Evolutionary conservation across 2,329 filamentous ascomycete genomes (phyloP), one percentile per base, ranked within the genome.

Genomic region (Cladosporium sp.): DNA sequence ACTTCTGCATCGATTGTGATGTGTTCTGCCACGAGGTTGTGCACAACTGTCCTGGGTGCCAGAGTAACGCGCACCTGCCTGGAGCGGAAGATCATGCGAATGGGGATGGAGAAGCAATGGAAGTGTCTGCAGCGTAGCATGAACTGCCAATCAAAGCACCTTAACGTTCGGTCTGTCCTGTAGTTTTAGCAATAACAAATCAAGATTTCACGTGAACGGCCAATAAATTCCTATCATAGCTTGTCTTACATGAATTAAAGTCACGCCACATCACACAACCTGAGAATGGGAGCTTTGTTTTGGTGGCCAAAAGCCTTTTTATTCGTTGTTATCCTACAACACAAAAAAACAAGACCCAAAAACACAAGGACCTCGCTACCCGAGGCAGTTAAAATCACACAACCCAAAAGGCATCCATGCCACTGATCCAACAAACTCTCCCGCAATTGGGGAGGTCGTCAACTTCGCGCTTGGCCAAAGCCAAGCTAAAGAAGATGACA

Each of bases 1-100:
- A 98, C 79, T 99, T 98, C 77, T 99, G 95, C 82, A 96, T 99
- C 70, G 95, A 99, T 77, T 99, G 95, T 78, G 95, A 99, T 78
- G 88, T 97, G 28, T 97, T 95, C 80, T 91, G 92, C 28, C 95
- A 99, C 77, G 93, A 97, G 80, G 88, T 96, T 14, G 86, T 97
- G 61, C 94, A 99, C 77, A 98, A 98, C 78, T 99, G 95, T 74
- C 93, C 95, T 0, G 94, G 94, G 0, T 99, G 95, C 77, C 90
- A 89, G 73, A 81, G 81, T 59, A 73, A 62, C 30, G 71, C 69
- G 21, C 69, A 77, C 66, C 60, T 77, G 34, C 75, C 76, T 2
- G 74, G 74, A 11, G 14, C 55, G 51, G 58, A 57, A 18, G 51
- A 36, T 4, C 44, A 63, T 12, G 47, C 30, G n/a, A 65, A 59